Conservation (phyloP, 495 filamentous ascomycete species). For the Recurvomyces mirabilis region DNA sequence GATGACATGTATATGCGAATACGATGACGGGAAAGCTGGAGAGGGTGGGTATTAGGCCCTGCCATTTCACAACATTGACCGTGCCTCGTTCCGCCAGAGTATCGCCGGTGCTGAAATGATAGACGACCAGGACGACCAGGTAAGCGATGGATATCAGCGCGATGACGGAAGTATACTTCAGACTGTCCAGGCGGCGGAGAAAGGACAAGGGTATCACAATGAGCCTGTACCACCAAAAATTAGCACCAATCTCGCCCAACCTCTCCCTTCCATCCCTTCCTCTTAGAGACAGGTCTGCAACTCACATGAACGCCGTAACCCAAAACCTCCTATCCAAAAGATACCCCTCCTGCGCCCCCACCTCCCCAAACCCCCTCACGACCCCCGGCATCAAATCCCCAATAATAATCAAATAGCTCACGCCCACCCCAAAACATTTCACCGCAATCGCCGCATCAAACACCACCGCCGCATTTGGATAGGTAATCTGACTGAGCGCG, state of each 20-base stretch:
- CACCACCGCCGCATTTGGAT: constrained; percentile 88
- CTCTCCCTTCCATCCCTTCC: too few relatives aligned
- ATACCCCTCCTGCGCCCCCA: constrained; percentile 47
- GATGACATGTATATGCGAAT: constrained; percentile 97
- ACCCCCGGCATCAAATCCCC: constrained; percentile 97
- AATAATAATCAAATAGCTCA: constrained; percentile 97
- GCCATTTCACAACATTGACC: constrained; percentile 64
- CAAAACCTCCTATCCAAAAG: constrained; percentile 86
- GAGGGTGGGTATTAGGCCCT: constrained; percentile 63
- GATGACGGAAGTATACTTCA: constrained; percentile 93
- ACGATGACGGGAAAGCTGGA: constrained; percentile 88
- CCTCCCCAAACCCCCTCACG: constrained; percentile 57
- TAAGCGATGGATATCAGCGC: constrained; percentile 90
- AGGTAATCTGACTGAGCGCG: constrained; percentile 86
- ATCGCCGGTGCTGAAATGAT: constrained; percentile 75
- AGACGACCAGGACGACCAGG: constrained; percentile 79
- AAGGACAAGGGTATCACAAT: constrained; percentile 91
- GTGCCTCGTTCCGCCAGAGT: constrained; percentile 58
- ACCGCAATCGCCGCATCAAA: constrained; percentile 95
- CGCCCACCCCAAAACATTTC: constrained; percentile 93
- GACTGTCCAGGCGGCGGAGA: constrained; percentile 75
- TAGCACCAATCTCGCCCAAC: constrained; percentile 1
- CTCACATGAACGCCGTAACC: constrained; percentile 93
- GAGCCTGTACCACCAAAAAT: constrained; percentile 49
- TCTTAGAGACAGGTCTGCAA: too few relatives aligned